Base-by-base conservation (phyloP, 129 eudicot species). In the Mikania micrantha region DNA sequence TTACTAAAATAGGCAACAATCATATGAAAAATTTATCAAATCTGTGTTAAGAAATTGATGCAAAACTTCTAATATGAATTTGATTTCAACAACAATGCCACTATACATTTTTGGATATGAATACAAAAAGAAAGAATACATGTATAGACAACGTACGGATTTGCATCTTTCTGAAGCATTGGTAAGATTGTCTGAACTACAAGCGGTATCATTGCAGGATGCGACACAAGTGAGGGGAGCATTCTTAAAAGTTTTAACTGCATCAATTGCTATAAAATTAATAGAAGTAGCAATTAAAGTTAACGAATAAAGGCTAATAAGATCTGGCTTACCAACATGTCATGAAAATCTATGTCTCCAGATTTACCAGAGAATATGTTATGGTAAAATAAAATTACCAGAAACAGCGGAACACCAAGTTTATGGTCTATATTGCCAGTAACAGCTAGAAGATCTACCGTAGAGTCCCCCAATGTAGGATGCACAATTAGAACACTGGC, bases 211-310 rank as follows among this genome's bases (percentile, higher is more conserved):
- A 93, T 93, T 36, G 95, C 88, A 72, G 92, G 74, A 70, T 93
- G 90, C 53, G 91, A 84, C 73, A 88, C 96, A 72, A 93, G 88
- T 9, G 88, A 77, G 16, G 99, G 95, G 22, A 93, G 86, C 87
- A 87, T 67, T 32, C 74, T 84, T 70, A 89, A 63, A 53, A 94
- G 81, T 73, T 89, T 86, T 72, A 94, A 80, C 99, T 94, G 99
- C 85, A 79, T 24, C 28, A 59, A 58, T 67, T 48, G 27, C 42
- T n/a, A 57, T 13, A 47, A 40, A 22, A 35, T 72, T 49, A 57
- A 20, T 19, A 57, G 68, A 41, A 36, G 34, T 12, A 61, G 56
- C 64, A 54, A 52, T 57, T 28, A 21, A 24, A 65, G 53, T 49
- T 45, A 38, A 22, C 77, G 22, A 4, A 66, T 21, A 59, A 47